Evolutionary conservation across 1,284 basidiomycete species (phyloP), one percentile per base, ranked within the genome.

Genomic region (Rhodotorula sp.): DNA sequence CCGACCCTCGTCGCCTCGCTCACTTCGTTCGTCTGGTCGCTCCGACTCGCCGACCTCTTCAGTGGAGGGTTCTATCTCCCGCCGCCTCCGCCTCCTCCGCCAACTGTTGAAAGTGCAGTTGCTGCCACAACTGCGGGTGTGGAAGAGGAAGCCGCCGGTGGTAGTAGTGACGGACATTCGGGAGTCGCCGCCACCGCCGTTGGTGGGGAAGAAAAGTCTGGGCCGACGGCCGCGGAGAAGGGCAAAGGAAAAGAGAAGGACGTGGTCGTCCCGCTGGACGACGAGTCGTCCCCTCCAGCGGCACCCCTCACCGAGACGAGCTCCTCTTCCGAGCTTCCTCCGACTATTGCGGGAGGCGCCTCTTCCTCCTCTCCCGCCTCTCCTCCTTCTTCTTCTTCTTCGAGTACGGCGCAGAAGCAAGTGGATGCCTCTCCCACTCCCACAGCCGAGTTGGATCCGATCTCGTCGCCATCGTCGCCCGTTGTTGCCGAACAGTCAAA

Each of bases 1-100:
- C 64, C 74, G 2, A 67, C 78, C 5, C 68, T 79, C 54, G 73
- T 70, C 58, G 71, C 75, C 3, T 71, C 69, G 18, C 54, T 79
- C 51, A 67, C 75, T 5, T 77, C 75, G 21, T 69, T 79, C 64
- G 58, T 79, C 18, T 49, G 39, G 49, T 62, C 61, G 39, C 67
- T 78, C 60, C 69, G 69, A 18, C 59, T 71, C 43, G 46, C 52
- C 43, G 54, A 54, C 49, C 76, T 69, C 2, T 59, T 73, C n/a
- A 59, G 71, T 48, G 51, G 59, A 39, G 67, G 64, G 52, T 63
- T 71, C 58, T 68, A 62, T 29, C 67, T 65, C 10, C 71, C 69
- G 1, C 64, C 69, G 26, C 67, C 68, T 5, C 67, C 67, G 7
- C 46, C 70, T 4, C 6, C 23, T 12, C 26, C n/a, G 48, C 6